phyloP scores from a whole-genome alignment of 2,329 filamentous ascomycete species.

The Zarea fungicola region DNA sequence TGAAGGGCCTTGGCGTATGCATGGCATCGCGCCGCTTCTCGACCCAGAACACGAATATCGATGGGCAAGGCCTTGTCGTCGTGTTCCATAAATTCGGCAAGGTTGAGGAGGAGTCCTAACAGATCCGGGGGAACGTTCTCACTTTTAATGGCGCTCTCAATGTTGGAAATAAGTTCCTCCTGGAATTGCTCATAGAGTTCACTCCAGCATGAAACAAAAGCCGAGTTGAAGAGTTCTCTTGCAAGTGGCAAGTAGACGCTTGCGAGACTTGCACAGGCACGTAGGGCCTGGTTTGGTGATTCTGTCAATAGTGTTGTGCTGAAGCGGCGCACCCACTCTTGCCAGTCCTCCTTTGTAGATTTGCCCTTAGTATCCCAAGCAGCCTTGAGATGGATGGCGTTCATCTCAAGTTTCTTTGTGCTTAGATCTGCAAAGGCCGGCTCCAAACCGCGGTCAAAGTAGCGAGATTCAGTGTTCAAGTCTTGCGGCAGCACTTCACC shows the following conservation, averaged over 20 bases:
- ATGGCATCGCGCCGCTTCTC: constrained; percentile 93
- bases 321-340: constrained; percentile 96
- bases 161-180: constrained; percentile 90
- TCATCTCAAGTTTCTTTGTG: constrained; percentile 93
- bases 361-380: constrained; percentile 97
- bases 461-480: constrained; percentile 78
- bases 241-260: constrained; percentile 89
- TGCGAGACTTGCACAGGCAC: constrained; percentile 86
- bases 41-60: constrained; percentile 88
- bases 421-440: constrained; percentile 75
- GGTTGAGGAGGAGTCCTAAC: constrained; percentile 85
- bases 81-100: constrained; percentile 99
- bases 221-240: constrained; percentile 93
- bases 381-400: constrained; percentile 92
- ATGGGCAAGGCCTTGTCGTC: constrained; percentile 98
- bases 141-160: constrained; percentile 92
- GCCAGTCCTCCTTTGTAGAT: constrained; percentile 97
- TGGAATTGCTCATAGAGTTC: constrained; percentile 96
- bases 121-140: constrained; percentile 95
- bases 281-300: constrained; percentile 89
- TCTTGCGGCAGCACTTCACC: constrained; percentile 94
- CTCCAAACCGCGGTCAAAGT: constrained; percentile 74
- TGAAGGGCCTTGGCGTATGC: constrained; percentile 97
- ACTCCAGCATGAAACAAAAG: constrained; percentile 98
- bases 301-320: constrained; percentile 93